phyloP scores from a whole-genome alignment of 495 filamentous ascomycete species.

The Pyrenula aspistea region DNA sequence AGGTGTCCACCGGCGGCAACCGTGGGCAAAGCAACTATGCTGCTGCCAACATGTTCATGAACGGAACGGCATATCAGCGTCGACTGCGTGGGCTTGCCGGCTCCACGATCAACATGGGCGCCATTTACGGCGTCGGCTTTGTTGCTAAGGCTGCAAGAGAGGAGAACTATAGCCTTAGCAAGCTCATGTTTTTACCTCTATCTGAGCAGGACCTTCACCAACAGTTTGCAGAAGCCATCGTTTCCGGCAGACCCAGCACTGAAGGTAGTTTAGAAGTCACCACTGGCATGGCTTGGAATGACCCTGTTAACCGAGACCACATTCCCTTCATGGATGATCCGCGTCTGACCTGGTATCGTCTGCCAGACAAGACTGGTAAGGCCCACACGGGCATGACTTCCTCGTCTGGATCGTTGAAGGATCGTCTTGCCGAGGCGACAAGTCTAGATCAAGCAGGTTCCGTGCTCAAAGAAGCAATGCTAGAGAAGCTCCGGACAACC shows the following conservation, averaged over 20 bases:
- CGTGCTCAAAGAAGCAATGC: neutral
- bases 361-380: neutral
- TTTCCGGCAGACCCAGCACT: neutral
- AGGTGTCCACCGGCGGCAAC: constrained; percentile 37
- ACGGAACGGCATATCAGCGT: constrained; percentile 15
- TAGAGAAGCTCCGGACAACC: neutral
- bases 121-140: constrained; percentile 13
- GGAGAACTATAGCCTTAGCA: neutral
- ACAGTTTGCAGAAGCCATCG: constrained; percentile 12
- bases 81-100: constrained; percentile 9
- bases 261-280: neutral
- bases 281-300: constrained; percentile 3
- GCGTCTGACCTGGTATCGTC: neutral
- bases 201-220: constrained; percentile 40
- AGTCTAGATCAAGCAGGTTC: neutral
- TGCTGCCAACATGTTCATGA: constrained; percentile 43
- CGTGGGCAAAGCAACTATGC: constrained; percentile 46
- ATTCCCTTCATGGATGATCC: neutral
- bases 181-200: constrained; percentile 6
- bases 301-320: neutral
- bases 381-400: neutral
- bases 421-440: neutral
- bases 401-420: neutral
- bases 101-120: constrained; percentile 16
- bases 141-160: constrained; percentile 9